These are phyloP conservation scores for Lactarius psammicola DNA, from an alignment of 768 basidiomycete species.

Conservation along the genomic window DNA sequence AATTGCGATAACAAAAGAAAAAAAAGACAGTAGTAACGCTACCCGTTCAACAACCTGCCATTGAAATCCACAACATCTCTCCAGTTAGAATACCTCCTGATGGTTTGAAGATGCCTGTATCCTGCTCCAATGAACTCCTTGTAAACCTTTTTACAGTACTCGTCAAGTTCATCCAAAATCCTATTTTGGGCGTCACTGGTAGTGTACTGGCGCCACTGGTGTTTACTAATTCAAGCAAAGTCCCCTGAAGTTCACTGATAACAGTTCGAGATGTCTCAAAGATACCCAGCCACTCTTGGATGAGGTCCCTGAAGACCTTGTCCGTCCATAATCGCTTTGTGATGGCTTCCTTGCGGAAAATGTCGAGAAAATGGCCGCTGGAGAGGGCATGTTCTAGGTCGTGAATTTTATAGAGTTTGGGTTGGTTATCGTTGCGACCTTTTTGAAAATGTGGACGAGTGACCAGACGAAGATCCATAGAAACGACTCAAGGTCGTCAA, in stretches of 20 bases:
- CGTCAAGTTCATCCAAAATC: background rate
- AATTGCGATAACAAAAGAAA: too few relatives aligned
- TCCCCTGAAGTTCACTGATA: background rate
- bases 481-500: slow-evolving; percentile 7
- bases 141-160: background rate
- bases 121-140: background rate
- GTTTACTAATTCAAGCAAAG: background rate
- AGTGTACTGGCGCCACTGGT: background rate
- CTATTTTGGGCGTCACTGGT: background rate
- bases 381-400: background rate
- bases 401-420: background rate
- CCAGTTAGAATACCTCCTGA: background rate
- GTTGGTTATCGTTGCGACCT: background rate
- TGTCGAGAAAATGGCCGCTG: background rate
- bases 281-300: background rate
- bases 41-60: background rate
- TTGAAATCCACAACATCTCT: background rate
- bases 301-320: background rate
- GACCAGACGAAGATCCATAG: background rate
- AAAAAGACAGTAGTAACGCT: too few relatives aligned
- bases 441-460: background rate
- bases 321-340: background rate
- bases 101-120: background rate
- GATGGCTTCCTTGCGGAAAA: background rate
- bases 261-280: background rate